Conservation (phyloP, 2,329 filamentous ascomycete species). For the Passalora sequoiae region DNA sequence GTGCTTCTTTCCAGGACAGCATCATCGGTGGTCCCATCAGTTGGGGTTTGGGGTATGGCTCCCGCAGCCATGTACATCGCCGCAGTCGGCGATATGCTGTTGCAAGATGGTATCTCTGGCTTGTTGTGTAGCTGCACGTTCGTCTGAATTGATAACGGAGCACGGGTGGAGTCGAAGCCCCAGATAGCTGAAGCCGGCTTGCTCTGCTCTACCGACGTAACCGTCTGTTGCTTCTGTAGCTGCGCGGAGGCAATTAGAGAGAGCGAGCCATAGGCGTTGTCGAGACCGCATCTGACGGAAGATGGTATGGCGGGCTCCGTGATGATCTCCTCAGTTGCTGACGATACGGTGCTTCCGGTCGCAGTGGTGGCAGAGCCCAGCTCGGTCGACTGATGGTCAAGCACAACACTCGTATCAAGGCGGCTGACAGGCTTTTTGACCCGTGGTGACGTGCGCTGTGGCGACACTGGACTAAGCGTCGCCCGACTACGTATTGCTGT, state of each 20-base stretch:
- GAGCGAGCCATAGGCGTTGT: too few relatives aligned
- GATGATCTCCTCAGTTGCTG: background rate
- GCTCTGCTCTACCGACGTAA: too few relatives aligned
- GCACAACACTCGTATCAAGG: conserved; percentile 6
- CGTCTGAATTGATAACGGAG: background rate
- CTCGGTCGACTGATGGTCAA: background rate
- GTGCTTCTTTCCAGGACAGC: too few relatives aligned
- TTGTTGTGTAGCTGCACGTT: background rate
- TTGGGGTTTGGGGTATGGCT: too few relatives aligned
- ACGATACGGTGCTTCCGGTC: background rate
- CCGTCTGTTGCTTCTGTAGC: too few relatives aligned
- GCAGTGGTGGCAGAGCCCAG: background rate
- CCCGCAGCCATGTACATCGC: background rate
- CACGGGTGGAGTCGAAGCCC: too few relatives aligned
- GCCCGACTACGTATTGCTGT: conserved; percentile 26
- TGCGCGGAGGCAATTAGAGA: too few relatives aligned
- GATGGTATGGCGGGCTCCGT: background rate
- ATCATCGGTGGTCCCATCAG: too few relatives aligned
- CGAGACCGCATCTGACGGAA: too few relatives aligned
- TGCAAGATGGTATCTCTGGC: background rate
- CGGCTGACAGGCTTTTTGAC: conserved; percentile 12
- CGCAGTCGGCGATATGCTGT: background rate
- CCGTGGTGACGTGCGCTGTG: conserved; percentile 10
- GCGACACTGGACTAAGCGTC: conserved; percentile 19
- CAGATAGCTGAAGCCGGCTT: too few relatives aligned